These are phyloP conservation scores for Takashimella tepidaria DNA, from an alignment of 1,284 basidiomycete species.

Conservation along the genomic window DNA sequence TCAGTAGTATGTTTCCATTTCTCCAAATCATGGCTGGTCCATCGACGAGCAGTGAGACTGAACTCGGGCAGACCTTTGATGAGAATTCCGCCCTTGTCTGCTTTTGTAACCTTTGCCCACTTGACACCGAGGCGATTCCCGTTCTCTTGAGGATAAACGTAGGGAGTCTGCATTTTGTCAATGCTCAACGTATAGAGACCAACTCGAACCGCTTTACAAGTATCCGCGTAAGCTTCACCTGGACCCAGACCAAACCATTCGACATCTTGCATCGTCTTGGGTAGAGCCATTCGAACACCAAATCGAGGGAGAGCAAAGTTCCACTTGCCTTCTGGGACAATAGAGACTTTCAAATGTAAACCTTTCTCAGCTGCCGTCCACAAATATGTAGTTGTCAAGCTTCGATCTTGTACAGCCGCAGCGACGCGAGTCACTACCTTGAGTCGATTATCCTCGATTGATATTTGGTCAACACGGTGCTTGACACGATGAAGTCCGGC, in stretches of 20 bases:
- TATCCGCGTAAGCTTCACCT: constrained; percentile 15
- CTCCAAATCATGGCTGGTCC: constrained; percentile 12
- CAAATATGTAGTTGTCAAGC: constrained; percentile 12
- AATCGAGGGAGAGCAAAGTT: constrained; percentile 12
- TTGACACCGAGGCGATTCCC: constrained; percentile 13
- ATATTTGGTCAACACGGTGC: constrained; percentile 11
- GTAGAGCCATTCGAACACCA: constrained; percentile 16
- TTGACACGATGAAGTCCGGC: constrained; percentile 21
- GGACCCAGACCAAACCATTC: constrained; percentile 15
- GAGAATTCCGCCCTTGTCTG: not conserved
- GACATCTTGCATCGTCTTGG: constrained; percentile 1
- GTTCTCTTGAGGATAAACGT: constrained; percentile 25
- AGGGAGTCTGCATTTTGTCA: constrained; percentile 23
- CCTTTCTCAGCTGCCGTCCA: constrained; percentile 8
- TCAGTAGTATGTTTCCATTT: constrained; percentile 12
- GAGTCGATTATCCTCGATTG: constrained; percentile 3
- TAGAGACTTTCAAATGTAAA: constrained; percentile 6
- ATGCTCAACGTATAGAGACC: constrained; percentile 6
- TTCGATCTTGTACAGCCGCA: constrained; percentile 14
- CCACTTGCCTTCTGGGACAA: constrained; percentile 15
- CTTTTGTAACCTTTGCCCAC: constrained; percentile 11
- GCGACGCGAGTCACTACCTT: constrained; percentile 13
- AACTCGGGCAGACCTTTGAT: constrained; percentile 11
- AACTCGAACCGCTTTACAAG: constrained; percentile 6
- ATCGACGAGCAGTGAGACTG: constrained; percentile 13